Evolutionary conservation across 2,329 filamentous ascomycete species (phyloP).

Genomic region (Stemphylium lycopersici): DNA sequence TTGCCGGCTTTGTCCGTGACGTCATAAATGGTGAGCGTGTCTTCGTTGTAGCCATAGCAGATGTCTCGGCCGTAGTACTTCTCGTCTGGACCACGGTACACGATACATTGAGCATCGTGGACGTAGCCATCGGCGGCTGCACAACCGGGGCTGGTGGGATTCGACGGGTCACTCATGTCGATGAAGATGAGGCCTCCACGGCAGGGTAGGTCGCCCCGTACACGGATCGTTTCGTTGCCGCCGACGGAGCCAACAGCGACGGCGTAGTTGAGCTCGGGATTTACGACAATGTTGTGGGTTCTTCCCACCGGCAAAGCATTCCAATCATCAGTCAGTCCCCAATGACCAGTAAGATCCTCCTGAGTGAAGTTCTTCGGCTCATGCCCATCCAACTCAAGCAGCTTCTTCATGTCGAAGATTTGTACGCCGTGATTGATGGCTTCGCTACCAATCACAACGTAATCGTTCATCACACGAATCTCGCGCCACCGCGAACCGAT

Average conservation of each 20-base stretch:
- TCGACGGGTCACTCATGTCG: conserved; percentile 59
- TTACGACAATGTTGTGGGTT: conserved; percentile 44
- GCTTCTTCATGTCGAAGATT: conserved; percentile 64
- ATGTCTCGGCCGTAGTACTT: conserved; percentile 58
- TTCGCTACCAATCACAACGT: conserved; percentile 46
- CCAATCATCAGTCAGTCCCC: conserved; percentile 11
- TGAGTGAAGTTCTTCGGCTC: conserved; percentile 35
- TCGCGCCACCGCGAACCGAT: conserved; percentile 58
- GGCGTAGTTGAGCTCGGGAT: conserved; percentile 38
- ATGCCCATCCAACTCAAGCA: conserved; percentile 32
- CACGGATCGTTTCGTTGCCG: conserved; percentile 34
- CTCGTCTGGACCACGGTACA: conserved; percentile 58
- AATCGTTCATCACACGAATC: conserved; percentile 51
- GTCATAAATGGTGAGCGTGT: conserved; percentile 57
- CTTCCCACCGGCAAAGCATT: conserved; percentile 35
- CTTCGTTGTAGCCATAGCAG: conserved; percentile 62
- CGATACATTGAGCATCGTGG: conserved; percentile 65
- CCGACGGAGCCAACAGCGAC: conserved; percentile 37
- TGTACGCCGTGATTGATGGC: conserved; percentile 59
- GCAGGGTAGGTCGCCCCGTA: conserved; percentile 47
- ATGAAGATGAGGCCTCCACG: conserved; percentile 62
- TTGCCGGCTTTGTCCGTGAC: conserved; percentile 55
- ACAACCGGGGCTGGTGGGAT: conserved; percentile 60
- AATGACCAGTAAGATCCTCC: conserved; percentile 34
- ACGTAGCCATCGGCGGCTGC: conserved; percentile 62